Conservation (phyloP, 2,329 filamentous ascomycete species). For the Chrysosporium queenslandicum region DNA sequence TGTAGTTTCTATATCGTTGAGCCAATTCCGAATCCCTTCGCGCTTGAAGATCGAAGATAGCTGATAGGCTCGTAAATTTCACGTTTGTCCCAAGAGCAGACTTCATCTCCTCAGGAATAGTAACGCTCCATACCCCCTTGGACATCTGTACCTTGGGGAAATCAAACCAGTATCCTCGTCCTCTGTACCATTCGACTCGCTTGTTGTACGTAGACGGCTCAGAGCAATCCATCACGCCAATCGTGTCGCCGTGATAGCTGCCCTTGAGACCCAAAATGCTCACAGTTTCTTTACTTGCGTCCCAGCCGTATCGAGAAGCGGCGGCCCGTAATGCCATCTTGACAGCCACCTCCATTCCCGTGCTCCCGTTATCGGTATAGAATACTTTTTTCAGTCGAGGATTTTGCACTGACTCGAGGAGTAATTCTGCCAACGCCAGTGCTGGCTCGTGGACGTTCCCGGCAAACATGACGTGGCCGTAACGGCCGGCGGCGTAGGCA, state of each 20-base stretch:
- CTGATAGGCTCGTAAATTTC: conserved; percentile 41
- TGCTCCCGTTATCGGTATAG: conserved; percentile 76
- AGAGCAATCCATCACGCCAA: conserved; percentile 76
- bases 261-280: conserved; percentile 66
- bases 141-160: conserved; percentile 62
- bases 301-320: conserved; percentile 57
- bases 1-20: conserved; percentile 50
- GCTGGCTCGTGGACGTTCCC: conserved; percentile 71
- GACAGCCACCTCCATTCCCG: conserved; percentile 70
- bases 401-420: conserved; percentile 53
- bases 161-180: conserved; percentile 70
- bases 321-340: conserved; percentile 74
- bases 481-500: conserved; percentile 70
- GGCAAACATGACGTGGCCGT: conserved; percentile 83
- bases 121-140: conserved; percentile 56
- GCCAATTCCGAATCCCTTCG: conserved; percentile 41
- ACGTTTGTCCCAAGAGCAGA: conserved; percentile 38
- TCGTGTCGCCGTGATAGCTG: conserved; percentile 79
- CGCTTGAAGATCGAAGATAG: conserved; percentile 51
- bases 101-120: conserved; percentile 44
- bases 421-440: conserved; percentile 54
- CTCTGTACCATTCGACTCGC: conserved; percentile 77
- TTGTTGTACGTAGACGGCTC: conserved; percentile 70
- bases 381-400: conserved; percentile 61
- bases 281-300: conserved; percentile 46